Evolutionary conservation across 768 basidiomycete genomes (phyloP), one percentile per base, ranked within the genome.

Genomic region (Gymnopilus dilepis): DNA sequence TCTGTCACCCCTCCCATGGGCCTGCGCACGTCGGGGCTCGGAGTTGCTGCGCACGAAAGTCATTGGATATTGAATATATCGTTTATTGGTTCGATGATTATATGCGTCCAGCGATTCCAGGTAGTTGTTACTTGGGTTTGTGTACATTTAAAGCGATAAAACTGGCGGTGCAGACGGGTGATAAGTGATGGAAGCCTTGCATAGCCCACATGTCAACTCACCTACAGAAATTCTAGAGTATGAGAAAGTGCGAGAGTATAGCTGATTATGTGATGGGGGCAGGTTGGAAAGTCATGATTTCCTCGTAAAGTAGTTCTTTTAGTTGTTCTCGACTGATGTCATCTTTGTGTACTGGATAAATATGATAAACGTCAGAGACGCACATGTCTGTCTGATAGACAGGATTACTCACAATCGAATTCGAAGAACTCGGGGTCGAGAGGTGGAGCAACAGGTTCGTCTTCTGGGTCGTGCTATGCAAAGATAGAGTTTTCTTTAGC

Each of bases 371-470:
- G 41, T 45, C 55, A 21, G 61, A 56, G 52, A 34, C 33, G 6
- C 21, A 11, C 11, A 40, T 11, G 11, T 33, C 13, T 48, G 6
- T 17, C 13, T 24, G 40, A 58, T 9, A 19, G 48, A 42, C 50
- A 21, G 26, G 34, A 58, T 15, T 56, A 84, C 91, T 77, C 65
- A 93, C 91, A 77, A 74, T 99, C 97, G 73, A 99, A 99, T 71
- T 97, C 95, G 75, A 99, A 99, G 82, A 99, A 99, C 66, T 91
- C 90, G 4, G 95, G 91, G 66, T 94, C 92, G 50, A 99, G 87
- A n/a, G 97, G 96, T 4, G 95, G 91, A 0, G 96, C 96, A 22
- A 90, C 86, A 0, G 97, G 97, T 76, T 99, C 97, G 70, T 99
- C 97, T 52, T 97, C 94, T 1, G 96, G 94, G 71, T 97, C 95